Conservation (phyloP, 2,329 filamentous ascomycete genomes). For the Monosporascus cannonballus region DNA sequence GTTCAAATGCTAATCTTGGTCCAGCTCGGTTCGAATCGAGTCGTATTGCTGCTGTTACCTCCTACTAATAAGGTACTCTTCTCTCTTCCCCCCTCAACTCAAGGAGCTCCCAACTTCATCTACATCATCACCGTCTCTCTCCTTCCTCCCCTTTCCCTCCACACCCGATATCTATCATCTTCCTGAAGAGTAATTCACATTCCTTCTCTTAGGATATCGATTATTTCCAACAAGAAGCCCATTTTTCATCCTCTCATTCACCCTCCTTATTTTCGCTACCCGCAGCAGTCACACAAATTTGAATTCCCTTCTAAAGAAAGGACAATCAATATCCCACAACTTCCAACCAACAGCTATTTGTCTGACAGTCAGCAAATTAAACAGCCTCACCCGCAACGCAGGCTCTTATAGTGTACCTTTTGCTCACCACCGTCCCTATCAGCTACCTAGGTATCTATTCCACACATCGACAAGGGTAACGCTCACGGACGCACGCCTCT, state of each 20-base stretch:
- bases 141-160: conserved; percentile 9
- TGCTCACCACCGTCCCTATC: not conserved
- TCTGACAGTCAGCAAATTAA: no score
- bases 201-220: conserved; percentile 26
- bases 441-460: not conserved
- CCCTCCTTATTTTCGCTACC: conserved; percentile 31
- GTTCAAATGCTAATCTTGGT: no score
- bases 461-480: not conserved
- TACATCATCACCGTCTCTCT: conserved; percentile 18
- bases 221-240: conserved; percentile 29
- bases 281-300: conserved; percentile 26
- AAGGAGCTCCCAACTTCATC: not conserved
- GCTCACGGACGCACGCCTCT: conserved; percentile 3
- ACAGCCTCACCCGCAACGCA: no score
- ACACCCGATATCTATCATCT: not conserved
- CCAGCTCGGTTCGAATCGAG: no score
- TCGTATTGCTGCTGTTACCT: not conserved
- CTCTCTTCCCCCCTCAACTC: conserved; percentile 16
- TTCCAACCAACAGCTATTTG: conserved; percentile 1
- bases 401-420: not conserved
- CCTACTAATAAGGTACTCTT: conserved; percentile 10
- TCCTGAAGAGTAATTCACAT: conserved; percentile 19
- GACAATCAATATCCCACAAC: not conserved
- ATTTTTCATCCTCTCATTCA: conserved; percentile 38
- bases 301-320: conserved; percentile 4